Evolutionary conservation across 2,329 filamentous ascomycete species (phyloP).

Genomic region (Fusarium zealandicum): DNA sequence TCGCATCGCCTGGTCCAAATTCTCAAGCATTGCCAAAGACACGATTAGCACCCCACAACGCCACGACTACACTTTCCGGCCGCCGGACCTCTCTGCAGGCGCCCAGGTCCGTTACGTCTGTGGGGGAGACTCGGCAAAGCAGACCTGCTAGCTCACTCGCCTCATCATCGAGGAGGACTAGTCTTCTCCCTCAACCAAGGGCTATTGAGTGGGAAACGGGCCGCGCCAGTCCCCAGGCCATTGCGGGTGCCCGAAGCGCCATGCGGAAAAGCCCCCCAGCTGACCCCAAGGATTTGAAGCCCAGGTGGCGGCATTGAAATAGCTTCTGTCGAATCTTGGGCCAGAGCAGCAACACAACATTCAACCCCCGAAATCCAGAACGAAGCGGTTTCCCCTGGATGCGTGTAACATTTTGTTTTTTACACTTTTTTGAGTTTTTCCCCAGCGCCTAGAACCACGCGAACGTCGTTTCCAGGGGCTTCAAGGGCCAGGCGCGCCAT

Average conservation of each 20-base stretch:
- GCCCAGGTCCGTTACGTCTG: slow-evolving; percentile 45
- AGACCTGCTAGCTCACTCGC: slow-evolving; percentile 66
- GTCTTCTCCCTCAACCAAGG: slow-evolving; percentile 60
- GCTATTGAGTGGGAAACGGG: slow-evolving; percentile 50
- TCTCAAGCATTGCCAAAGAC: slow-evolving; percentile 56
- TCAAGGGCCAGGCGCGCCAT: slow-evolving; percentile 34
- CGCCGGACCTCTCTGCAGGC: slow-evolving; percentile 64
- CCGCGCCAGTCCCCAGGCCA: slow-evolving; percentile 57
- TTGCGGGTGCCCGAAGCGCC: slow-evolving; percentile 53
- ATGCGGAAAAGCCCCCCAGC: slow-evolving; percentile 41
- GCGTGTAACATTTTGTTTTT: slow-evolving; percentile 32
- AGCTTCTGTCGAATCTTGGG: not conserved
- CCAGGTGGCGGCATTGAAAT: slow-evolving; percentile 56
- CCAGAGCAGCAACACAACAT: slow-evolving; percentile 8
- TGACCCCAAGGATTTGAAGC: slow-evolving; percentile 53
- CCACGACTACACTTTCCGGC: slow-evolving; percentile 53
- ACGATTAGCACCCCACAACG: slow-evolving; percentile 52
- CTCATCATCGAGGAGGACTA: slow-evolving; percentile 56
- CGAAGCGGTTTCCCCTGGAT: slow-evolving; percentile 22
- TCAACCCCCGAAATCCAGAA: slow-evolving; percentile 24
- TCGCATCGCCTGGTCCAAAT: slow-evolving; percentile 58
- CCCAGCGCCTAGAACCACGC: slow-evolving; percentile 16
- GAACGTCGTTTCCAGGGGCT: slow-evolving; percentile 9
- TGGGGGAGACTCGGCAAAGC: slow-evolving; percentile 43
- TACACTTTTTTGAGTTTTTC: slow-evolving; percentile 33